Evolutionary conservation across 208 protist species (phyloP), one percentile per base, ranked within the genome.

Genomic region (Acanthamoeba royreba): DNA sequence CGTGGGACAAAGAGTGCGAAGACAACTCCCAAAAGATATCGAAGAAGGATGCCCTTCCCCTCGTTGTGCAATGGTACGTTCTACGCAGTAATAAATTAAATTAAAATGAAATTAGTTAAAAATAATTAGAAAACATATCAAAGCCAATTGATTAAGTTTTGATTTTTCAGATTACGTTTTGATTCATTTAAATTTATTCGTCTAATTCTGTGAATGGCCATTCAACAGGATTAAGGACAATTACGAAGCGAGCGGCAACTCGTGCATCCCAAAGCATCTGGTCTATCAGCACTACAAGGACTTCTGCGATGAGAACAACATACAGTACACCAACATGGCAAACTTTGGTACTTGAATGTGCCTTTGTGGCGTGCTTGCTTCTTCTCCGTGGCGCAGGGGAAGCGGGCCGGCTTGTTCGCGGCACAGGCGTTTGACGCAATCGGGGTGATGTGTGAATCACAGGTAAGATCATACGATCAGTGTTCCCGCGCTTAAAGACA

Each of bases 261-360:
- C 55, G 15, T 92, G 86, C 86, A 66, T 92, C 1, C 86, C 86
- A 7, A 92, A 92, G 31, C 86, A 92, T 38, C 61, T 92, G 31
- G 86, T 92, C 47, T 92, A 92, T 43, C 86, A 92, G 53, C 86
- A 92, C 86, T 92, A 92, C 61, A 66, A 92, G 33, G 86, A 92
- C 55, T 92, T 92, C 25, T 92, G 86, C 35, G 43, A 77, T 5
- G 86, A 66, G 1, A 66, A 74, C 86, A 66, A 92, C 86, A 66
- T 92, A 22, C 86, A 92, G 53, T 77, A 38, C 28, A 92, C 86
- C 31, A 92, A 92, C 61, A 92, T 92, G 86, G 86, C 86, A 47
- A 92, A 92, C 61, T 92, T 92, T 74, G 86, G 86, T 53, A 90
- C 22, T 69, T 28, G 25, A 33, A 38, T 28, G 7, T 28, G 5